Conservation (phyloP, 306 rosid species). For the Corylus avellana region DNA sequence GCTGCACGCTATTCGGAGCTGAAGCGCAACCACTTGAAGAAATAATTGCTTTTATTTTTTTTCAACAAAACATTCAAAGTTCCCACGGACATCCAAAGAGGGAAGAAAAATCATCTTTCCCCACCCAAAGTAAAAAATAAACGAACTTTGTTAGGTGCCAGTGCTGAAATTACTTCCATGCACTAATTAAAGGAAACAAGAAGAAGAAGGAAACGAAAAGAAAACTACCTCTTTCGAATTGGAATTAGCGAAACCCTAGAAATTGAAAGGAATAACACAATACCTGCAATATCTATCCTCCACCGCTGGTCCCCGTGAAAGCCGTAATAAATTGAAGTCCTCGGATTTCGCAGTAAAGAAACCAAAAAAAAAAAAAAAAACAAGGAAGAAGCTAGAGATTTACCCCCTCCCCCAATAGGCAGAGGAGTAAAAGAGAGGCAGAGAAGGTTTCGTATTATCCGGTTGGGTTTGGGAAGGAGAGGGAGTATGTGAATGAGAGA, state of each 20-base stretch:
- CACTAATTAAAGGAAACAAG: background rate
- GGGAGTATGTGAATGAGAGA: conserved; percentile 2
- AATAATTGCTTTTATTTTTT: background rate
- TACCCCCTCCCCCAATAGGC: conserved; percentile 23
- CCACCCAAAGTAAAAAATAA: background rate
- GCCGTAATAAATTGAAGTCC: background rate
- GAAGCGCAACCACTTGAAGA: background rate
- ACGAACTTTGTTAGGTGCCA: background rate
- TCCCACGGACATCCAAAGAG: background rate
- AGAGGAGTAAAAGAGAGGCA: conserved; percentile 28
- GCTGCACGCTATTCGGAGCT: background rate
- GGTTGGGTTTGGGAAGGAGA: conserved; percentile 31
- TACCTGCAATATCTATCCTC: conserved; percentile 18
- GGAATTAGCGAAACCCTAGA: conserved; percentile 43
- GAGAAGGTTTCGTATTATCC: conserved; percentile 31
- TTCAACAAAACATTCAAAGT: background rate
- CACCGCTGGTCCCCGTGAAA: conserved; percentile 10
- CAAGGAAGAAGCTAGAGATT: conserved; percentile 14
- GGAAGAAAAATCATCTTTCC: background rate
- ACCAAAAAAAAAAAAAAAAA: background rate
- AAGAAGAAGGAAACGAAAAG: conserved; percentile 1
- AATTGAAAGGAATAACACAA: background rate
- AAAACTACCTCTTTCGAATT: conserved; percentile 22
- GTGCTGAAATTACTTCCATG: background rate
- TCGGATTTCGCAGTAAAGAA: conserved; percentile 22